Evolutionary conservation across 352 stramenopile genomes (phyloP), one percentile per base, ranked within the genome.

Genomic region (Saprolegnia diclina): DNA sequence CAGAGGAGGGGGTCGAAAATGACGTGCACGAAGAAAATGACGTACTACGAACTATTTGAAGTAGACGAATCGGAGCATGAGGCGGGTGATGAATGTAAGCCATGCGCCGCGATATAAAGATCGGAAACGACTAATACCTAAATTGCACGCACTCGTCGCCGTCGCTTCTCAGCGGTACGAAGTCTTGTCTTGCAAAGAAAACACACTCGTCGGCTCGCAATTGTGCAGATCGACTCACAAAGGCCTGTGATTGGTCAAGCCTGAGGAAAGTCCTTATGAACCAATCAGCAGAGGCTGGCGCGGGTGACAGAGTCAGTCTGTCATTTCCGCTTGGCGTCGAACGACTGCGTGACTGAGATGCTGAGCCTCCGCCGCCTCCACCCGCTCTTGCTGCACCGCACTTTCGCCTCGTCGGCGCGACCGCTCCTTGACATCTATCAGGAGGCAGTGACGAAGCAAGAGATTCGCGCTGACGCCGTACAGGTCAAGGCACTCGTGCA

Each of bases 391-490:
- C 52, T 59, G 24, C 52, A 59, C 13, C 52, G 52, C 11, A 52
- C 56, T 21, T 50, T 64, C 18, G 13, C 24, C 18, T 18, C 59
- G 38, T 62, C 62, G 14, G 16, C 46, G 50, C 45, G 63, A 6
- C 61, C 63, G 32, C 63, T 69, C 40, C 37, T 69, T 13, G 63
- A 59, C 46, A 69, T 69, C n/a, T 69, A 69, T 22, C 32, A 61
- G 18, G 63, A 69, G 44, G 63, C 63, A 2, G 63, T 69, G 24
- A 19, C 19, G 13, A 61, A 52, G 6, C 40, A 61, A n/a, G 63
- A 69, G 29, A 69, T 69, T 37, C 45, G n/a, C 19, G 37, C 40
- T 18, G 63, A 69, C 22, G 18, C 4, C 19, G 63, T 69, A 26
- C 63, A 69, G 26, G 13, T 69, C 19, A 29, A 69, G n/a, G 63